phyloP scores from a whole-genome alignment of 331 rosid species.

The Acacia pycnantha region DNA sequence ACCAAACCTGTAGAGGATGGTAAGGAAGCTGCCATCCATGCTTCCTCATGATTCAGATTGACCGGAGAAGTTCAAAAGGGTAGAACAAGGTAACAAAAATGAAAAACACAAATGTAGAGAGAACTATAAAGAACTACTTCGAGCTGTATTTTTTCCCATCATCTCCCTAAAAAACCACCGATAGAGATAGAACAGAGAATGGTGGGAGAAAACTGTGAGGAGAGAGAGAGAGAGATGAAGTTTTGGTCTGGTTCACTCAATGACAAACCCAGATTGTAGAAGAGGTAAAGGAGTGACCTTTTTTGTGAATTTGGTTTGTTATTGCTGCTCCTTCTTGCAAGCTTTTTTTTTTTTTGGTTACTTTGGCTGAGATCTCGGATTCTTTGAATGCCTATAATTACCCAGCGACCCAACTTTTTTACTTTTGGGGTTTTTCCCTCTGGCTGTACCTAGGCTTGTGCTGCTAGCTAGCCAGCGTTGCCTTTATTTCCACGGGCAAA shows the following conservation, averaged over 20 bases:
- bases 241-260: constrained; percentile 45
- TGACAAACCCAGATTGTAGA: constrained; percentile 36
- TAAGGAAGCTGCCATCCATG: constrained; percentile 93
- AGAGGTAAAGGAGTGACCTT: constrained; percentile 24
- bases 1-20: constrained; percentile 88
- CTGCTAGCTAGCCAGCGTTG: constrained; percentile 27
- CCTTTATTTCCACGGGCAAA: constrained; percentile 52
- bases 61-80: constrained; percentile 24
- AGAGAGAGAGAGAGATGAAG: constrained; percentile 17
- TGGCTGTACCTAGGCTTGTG: neutral
- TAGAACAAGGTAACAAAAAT: constrained; percentile 12
- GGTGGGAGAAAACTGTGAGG: neutral
- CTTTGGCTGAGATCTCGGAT: constrained; percentile 24
- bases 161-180: constrained; percentile 33
- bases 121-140: constrained; percentile 14
- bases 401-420: constrained; percentile 34
- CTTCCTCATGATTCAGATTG: constrained; percentile 62
- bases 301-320: constrained; percentile 26
- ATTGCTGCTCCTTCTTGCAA: constrained; percentile 32
- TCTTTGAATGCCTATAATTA: constrained; percentile 50
- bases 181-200: constrained; percentile 25
- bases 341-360: neutral
- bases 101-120: constrained; percentile 16
- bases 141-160: neutral
- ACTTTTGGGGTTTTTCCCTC: constrained; percentile 19